Evolutionary conservation across 1,284 basidiomycete genomes (phyloP).

Genomic region (Lignosus rhinocerotis): DNA sequence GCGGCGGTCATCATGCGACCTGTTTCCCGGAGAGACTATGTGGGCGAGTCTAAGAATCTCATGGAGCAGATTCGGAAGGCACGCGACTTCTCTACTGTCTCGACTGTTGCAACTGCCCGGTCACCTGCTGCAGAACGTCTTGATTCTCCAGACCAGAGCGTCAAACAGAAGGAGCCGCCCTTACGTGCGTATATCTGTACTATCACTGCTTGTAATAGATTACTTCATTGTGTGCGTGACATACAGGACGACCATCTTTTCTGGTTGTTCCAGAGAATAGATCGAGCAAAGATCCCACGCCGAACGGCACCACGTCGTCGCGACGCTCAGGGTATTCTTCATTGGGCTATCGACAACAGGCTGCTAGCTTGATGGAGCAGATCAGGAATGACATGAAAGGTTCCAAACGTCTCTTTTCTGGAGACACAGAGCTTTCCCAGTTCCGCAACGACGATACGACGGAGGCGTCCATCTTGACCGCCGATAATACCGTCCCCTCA

Average conservation of each 20-base stretch:
- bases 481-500: conserved; percentile 20
- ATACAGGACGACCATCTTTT: conserved; percentile 15
- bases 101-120: conserved; percentile 49
- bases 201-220: neutral
- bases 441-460: conserved; percentile 16
- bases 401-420: conserved; percentile 68
- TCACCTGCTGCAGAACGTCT: conserved; percentile 23
- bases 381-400: conserved; percentile 76
- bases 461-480: conserved; percentile 15
- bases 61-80: conserved; percentile 78
- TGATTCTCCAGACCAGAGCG: conserved; percentile 1
- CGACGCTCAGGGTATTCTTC: conserved; percentile 51
- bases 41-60: conserved; percentile 68
- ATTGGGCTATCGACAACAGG: conserved; percentile 70
- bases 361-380: conserved; percentile 79
- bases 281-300: conserved; percentile 20
- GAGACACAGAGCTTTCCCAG: conserved; percentile 57
- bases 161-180: neutral
- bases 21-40: conserved; percentile 60
- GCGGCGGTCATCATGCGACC: conserved; percentile 50
- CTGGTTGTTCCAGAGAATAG: conserved; percentile 12
- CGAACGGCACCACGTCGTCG: conserved; percentile 25
- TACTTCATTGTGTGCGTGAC: neutral
- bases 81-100: conserved; percentile 72
- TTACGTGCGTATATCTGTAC: conserved; percentile 1